Percentiles rank a stretch among this genome's conserved stretches.
These are phyloP conservation scores for Ceratobasidium sp. DNA, from an alignment of 1,284 basidiomycete genomes.

Conservation along the genomic window DNA sequence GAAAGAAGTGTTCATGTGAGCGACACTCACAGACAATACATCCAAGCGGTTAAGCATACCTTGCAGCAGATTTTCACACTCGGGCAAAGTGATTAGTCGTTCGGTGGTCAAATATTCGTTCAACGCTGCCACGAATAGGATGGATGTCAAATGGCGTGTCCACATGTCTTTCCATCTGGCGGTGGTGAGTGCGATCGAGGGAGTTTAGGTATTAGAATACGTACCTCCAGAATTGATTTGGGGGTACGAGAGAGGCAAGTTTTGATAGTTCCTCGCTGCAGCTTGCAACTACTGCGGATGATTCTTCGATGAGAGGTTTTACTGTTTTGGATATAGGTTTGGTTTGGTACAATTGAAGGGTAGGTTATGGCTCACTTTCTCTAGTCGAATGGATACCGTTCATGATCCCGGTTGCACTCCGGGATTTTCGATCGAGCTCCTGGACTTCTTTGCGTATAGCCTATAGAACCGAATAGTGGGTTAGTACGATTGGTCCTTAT, in stretches of 20 bases:
- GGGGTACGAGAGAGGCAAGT: slow-evolving; percentile 64
- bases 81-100: slow-evolving; percentile 70
- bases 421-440: slow-evolving; percentile 45
- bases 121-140: slow-evolving; percentile 75
- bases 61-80: slow-evolving; percentile 70
- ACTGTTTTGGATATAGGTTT: slow-evolving; percentile 61
- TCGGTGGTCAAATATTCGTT: slow-evolving; percentile 74
- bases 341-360: slow-evolving; percentile 1
- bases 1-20: slow-evolving; percentile 36
- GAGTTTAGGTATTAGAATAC: slow-evolving; percentile 55
- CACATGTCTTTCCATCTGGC: slow-evolving; percentile 53
- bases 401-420: slow-evolving; percentile 64
- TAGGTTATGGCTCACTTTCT: slow-evolving; percentile 63
- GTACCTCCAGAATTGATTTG: slow-evolving; percentile 84
- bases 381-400: slow-evolving; percentile 83
- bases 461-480: not conserved
- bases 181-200: slow-evolving; percentile 50
- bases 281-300: slow-evolving; percentile 67
- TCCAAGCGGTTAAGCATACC: slow-evolving; percentile 63
- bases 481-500: not conserved
- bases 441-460: slow-evolving; percentile 25
- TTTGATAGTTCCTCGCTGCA: slow-evolving; percentile 67
- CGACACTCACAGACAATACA: not conserved
- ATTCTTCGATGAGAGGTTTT: slow-evolving; percentile 68
- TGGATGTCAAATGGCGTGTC: slow-evolving; percentile 56